phyloP scores from a whole-genome alignment of 805 yeast genomes.

The Zygosaccharomyces rouxii region DNA sequence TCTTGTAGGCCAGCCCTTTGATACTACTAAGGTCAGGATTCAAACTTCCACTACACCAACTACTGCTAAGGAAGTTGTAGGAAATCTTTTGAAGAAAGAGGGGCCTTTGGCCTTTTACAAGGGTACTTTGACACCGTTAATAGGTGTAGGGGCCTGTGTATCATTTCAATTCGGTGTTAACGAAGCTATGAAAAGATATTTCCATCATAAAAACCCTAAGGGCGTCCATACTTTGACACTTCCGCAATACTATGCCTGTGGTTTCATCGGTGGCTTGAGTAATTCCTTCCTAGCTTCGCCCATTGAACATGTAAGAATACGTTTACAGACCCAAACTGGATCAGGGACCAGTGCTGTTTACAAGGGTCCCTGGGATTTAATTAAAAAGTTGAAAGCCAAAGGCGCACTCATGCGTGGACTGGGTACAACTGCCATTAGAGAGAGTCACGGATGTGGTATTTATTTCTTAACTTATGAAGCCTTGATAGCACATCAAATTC shows the following conservation, averaged over 20 bases:
- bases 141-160: constrained; percentile 98
- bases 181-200: constrained; percentile 86
- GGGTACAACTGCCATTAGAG: constrained; percentile 77
- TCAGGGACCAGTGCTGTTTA: constrained; percentile 45
- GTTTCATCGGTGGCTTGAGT: constrained; percentile 88
- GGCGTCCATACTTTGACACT: constrained; percentile 40
- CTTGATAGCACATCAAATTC: constrained; percentile 53
- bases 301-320: constrained; percentile 89
- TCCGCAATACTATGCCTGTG: constrained; percentile 72
- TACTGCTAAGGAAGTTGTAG: constrained; percentile 67
- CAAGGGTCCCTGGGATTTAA: constrained; percentile 47
- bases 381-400: constrained; percentile 46
- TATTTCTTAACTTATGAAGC: constrained; percentile 92
- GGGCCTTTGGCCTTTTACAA: constrained; percentile 86
- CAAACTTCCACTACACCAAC: constrained; percentile 83
- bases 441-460: constrained; percentile 80
- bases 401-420: constrained; percentile 76
- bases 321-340: constrained; percentile 74
- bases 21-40: constrained; percentile 86
- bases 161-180: constrained; percentile 94
- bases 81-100: constrained; percentile 66
- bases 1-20: constrained; percentile 93
- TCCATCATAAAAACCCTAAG: constrained; percentile 39
- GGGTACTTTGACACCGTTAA: constrained; percentile 87
- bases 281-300: constrained; percentile 89